These are phyloP conservation scores for Nitzschia sp. DNA, from an alignment of 108 stramenopile genomes.

Conservation along the genomic window DNA sequence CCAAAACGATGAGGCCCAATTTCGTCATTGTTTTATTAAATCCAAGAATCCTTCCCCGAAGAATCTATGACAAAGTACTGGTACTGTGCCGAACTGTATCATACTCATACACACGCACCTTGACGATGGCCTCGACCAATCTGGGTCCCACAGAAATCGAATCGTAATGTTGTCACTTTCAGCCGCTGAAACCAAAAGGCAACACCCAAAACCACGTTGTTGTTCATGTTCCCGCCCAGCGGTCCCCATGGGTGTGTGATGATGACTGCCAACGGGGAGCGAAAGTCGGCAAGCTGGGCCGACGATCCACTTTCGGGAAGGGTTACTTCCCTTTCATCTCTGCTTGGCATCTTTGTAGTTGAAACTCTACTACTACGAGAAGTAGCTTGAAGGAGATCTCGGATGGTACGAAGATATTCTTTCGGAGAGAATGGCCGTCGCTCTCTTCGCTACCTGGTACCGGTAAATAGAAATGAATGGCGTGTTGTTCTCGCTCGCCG, in stretches of 20 bases:
- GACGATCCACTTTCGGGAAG: constrained; percentile 22
- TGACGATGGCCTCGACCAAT: constrained; percentile 44
- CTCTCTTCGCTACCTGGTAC: no score
- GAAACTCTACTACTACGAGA: no score
- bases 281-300: constrained; percentile 29
- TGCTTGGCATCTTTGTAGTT: constrained; percentile 10
- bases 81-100: no score
- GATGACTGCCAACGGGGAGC: constrained; percentile 43
- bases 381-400: no score
- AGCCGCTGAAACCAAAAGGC: constrained; percentile 52
- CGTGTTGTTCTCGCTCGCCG: no score
- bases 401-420: no score
- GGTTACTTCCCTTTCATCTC: constrained; percentile 14
- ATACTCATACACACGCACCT: constrained; percentile 3
- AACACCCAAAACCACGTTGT: constrained; percentile 53
- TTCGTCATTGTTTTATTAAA: no score
- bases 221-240: constrained; percentile 62
- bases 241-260: constrained; percentile 67
- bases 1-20: neutral
- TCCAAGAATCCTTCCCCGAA: no score
- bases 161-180: constrained; percentile 48
- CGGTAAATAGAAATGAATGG: no score
- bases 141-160: constrained; percentile 50
- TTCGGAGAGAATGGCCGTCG: no score
- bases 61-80: no score